Conservation (phyloP, 208 protist species). For the Acanthamoeba triangularis region DNA sequence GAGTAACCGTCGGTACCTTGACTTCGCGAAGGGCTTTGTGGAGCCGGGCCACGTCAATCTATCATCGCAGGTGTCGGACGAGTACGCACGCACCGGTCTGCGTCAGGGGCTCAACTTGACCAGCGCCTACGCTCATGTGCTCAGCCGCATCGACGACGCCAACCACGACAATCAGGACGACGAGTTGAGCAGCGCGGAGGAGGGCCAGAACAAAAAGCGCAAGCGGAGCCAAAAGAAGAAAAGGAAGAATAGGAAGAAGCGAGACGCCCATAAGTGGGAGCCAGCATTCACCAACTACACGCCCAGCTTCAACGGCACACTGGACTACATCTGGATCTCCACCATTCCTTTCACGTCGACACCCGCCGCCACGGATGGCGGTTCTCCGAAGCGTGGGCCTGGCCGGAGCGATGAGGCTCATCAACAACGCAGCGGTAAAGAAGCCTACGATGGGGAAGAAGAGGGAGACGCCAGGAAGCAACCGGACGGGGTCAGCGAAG, state of each 20-base stretch:
- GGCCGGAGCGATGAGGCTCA: not conserved
- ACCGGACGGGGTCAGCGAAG: not conserved
- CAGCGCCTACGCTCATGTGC: conserved; percentile 29
- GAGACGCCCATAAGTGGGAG: not conserved
- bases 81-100: not conserved
- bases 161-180: too few species aligned
- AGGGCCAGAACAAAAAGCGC: not conserved
- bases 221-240: not conserved
- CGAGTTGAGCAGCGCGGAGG: not conserved
- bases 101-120: not conserved
- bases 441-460: not conserved
- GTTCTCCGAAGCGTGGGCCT: not conserved
- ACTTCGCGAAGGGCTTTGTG: not conserved
- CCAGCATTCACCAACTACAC: conserved; percentile 40
- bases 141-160: not conserved
- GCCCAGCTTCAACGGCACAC: conserved; percentile 19
- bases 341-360: not conserved
- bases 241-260: not conserved
- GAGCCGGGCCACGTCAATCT: not conserved
- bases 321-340: conserved; percentile 53
- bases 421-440: not conserved
- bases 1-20: not conserved
- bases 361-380: not conserved
- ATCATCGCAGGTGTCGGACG: not conserved
- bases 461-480: not conserved